Evolutionary conservation across 2,329 filamentous ascomycete genomes (phyloP).

Genomic region (Fusarium tuaranense): DNA sequence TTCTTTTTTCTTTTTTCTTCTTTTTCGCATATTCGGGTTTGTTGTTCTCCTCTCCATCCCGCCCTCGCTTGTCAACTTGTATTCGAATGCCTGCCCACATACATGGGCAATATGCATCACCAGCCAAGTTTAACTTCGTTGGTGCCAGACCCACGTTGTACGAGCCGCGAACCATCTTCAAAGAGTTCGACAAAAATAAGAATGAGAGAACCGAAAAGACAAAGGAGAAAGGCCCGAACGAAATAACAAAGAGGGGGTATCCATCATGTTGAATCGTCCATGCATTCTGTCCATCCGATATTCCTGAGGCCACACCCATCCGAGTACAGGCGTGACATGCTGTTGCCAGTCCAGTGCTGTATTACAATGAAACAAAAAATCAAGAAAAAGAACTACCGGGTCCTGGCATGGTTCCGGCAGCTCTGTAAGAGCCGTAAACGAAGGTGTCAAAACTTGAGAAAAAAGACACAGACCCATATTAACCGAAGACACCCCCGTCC

Average conservation of each 20-base stretch:
- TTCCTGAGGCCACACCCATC: slow-evolving; percentile 43
- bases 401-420: not conserved
- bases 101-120: slow-evolving; percentile 2
- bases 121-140: slow-evolving; percentile 26
- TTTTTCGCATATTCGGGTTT: slow-evolving; percentile 23
- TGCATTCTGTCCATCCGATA: slow-evolving; percentile 56
- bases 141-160: slow-evolving; percentile 43
- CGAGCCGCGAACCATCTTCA: slow-evolving; percentile 22
- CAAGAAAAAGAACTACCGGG: slow-evolving; percentile 11
- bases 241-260: slow-evolving; percentile 53
- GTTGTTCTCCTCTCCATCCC: slow-evolving; percentile 20
- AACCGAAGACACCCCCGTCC: slow-evolving; percentile 23
- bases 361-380: slow-evolving; percentile 45
- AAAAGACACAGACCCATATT: slow-evolving; percentile 19
- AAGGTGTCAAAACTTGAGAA: slow-evolving; percentile 28
- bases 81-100: slow-evolving; percentile 6
- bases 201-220: slow-evolving; percentile 36
- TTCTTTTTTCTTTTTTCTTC: slow-evolving; percentile 19
- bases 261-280: slow-evolving; percentile 59
- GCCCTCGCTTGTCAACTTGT: slow-evolving; percentile 19
- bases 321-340: slow-evolving; percentile 43
- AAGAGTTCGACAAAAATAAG: slow-evolving; percentile 34
- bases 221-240: slow-evolving; percentile 38
- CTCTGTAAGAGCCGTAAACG: slow-evolving; percentile 23
- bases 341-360: slow-evolving; percentile 56